phyloP scores from a whole-genome alignment of 163 green algal genomes.

The Chloroidium sp. region DNA sequence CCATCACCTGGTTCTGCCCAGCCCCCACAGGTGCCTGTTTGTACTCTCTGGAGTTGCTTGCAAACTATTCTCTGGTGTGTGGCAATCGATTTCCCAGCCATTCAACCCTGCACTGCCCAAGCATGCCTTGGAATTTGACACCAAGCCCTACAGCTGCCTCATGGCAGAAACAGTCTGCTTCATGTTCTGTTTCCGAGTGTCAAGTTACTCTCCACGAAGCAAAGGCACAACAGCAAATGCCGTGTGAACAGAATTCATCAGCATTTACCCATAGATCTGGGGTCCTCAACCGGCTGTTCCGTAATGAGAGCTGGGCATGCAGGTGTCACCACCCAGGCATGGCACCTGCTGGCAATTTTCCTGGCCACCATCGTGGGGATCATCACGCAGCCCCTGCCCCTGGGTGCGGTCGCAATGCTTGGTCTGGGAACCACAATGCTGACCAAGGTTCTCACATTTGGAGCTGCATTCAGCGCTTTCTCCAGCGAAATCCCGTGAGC shows the following conservation, averaged over 20 bases:
- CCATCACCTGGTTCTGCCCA: conserved; percentile 69
- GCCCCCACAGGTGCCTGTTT: conserved; percentile 66
- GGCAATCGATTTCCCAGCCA: too few species aligned
- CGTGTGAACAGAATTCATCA: too few species aligned
- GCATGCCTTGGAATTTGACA: too few species aligned
- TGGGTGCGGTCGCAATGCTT: conserved; percentile 94
- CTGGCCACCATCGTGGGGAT: conserved; percentile 91
- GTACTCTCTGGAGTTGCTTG: conserved; percentile 86
- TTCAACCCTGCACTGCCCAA: too few species aligned
- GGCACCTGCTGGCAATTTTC: conserved; percentile 96
- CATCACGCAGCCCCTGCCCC: conserved; percentile 94
- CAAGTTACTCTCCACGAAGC: too few species aligned
- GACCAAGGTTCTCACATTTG: conserved; percentile 93
- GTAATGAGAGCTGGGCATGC: conserved; percentile 3
- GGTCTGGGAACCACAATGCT: conserved; percentile 89
- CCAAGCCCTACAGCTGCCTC: too few species aligned
- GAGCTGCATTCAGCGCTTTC: conserved; percentile 93
- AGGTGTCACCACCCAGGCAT: conserved; percentile 74
- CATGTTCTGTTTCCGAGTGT: too few species aligned
- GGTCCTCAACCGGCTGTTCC: too few species aligned
- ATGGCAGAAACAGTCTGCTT: too few species aligned
- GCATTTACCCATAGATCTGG: too few species aligned
- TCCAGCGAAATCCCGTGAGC: conserved; percentile 89
- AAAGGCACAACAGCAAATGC: too few species aligned
- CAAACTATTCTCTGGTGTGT: conserved; percentile 52